A percentile compares a stretch with the other conserved stretches of the same genome.
phyloP scores from a whole-genome alignment of 2,329 filamentous ascomycete species.

The Scytalidium sp. region DNA sequence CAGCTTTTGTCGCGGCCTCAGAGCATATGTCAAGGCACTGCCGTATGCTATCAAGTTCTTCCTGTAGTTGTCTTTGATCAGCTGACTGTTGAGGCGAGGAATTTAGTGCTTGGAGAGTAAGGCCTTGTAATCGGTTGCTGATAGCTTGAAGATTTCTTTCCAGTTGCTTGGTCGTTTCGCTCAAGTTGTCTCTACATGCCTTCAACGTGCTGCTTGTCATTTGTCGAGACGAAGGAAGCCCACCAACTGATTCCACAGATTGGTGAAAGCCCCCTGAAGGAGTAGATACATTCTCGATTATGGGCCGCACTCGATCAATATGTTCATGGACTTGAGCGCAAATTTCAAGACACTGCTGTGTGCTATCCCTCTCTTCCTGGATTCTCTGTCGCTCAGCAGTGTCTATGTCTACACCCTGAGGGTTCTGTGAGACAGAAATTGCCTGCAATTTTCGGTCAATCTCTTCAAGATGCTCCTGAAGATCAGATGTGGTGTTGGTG shows the following conservation, averaged over 20 bases:
- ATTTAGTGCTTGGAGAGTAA: constrained; percentile 6
- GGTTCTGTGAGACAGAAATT: constrained; percentile 6
- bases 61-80: constrained; percentile 17
- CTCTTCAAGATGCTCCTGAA: constrained; percentile 27
- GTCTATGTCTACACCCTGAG: constrained; percentile 8
- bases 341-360: constrained; percentile 27
- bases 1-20: constrained; percentile 23
- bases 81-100: constrained; percentile 10
- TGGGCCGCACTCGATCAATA: constrained; percentile 21
- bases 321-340: constrained; percentile 24
- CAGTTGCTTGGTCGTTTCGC: constrained; percentile 17
- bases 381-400: constrained; percentile 15
- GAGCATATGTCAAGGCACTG: constrained; percentile 25
- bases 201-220: constrained; percentile 13
- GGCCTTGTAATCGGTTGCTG: constrained; percentile 14
- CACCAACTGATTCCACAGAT: constrained; percentile 7
- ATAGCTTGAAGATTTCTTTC: constrained; percentile 19
- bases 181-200: constrained; percentile 19
- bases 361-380: constrained; percentile 27
- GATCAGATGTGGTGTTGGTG: constrained; percentile 25
- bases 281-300: constrained; percentile 11
- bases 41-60: constrained; percentile 26
- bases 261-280: constrained; percentile 1
- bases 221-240: constrained; percentile 11
- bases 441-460: constrained; percentile 20